phyloP scores from a whole-genome alignment of 345 rosid genomes.

The Salix dunnii region DNA sequence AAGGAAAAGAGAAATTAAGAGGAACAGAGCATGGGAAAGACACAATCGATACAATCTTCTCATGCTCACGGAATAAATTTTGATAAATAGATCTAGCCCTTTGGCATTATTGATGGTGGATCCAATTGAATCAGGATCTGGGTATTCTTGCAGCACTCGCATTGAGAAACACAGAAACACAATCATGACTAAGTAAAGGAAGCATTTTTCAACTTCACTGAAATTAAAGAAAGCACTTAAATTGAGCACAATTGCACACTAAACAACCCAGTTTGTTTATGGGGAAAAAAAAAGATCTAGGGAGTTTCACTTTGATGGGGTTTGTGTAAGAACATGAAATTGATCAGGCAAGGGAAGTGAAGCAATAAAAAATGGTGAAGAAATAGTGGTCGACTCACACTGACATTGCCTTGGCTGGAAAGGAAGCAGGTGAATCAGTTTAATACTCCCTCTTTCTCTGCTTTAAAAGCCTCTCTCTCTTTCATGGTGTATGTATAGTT shows the following conservation, averaged over 20 bases:
- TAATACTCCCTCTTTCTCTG: conserved; percentile 15
- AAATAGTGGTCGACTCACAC: conserved; percentile 9
- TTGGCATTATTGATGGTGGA: conserved; percentile 56
- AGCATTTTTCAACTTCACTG: conserved; percentile 33
- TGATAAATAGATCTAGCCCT: conserved; percentile 51
- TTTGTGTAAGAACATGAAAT: conserved; percentile 25
- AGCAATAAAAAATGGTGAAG: conserved; percentile 18
- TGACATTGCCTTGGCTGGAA: conserved; percentile 43
- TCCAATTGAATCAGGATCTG: conserved; percentile 23
- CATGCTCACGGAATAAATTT: conserved; percentile 47
- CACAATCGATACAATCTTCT: conserved; percentile 38
- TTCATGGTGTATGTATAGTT: conserved; percentile 9
- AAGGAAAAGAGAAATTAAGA: conserved; percentile 41
- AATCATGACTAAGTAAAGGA: conserved; percentile 28
- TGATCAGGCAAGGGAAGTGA: conserved; percentile 26
- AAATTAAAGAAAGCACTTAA: conserved; percentile 17
- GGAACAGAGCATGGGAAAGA: conserved; percentile 44
- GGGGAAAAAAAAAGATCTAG: conserved; percentile 26
- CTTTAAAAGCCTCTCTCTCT: conserved; percentile 4
- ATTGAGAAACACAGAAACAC: conserved; percentile 17
- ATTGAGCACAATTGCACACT: conserved; percentile 12
- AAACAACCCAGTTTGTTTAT: conserved; percentile 2
- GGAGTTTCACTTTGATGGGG: conserved; percentile 28
- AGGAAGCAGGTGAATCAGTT: conserved; percentile 47
- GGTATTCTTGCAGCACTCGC: conserved; percentile 8